Conservation (phyloP, 73 alveolate species). For the Paramecium primaurelia region DNA sequence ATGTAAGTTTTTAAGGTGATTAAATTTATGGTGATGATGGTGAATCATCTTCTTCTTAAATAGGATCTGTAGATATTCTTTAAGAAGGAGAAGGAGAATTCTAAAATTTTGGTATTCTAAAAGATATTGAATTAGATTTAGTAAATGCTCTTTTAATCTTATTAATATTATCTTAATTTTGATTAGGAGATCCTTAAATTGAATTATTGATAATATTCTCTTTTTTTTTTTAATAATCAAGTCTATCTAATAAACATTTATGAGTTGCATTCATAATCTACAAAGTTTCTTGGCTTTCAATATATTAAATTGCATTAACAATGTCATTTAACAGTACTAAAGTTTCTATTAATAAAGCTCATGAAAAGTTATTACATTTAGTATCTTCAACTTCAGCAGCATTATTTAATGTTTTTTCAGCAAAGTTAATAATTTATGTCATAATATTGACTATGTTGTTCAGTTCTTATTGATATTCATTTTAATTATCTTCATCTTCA, state of each 20-base stretch:
- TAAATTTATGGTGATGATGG: neutral
- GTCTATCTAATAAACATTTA: neutral
- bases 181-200: neutral
- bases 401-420: neutral
- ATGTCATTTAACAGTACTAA: conserved; percentile 11
- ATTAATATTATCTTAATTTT: neutral
- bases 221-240: neutral
- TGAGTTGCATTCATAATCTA: neutral
- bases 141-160: neutral
- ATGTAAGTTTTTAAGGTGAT: neutral
- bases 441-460: neutral
- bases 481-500: neutral
- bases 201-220: neutral
- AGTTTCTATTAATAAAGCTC: neutral
- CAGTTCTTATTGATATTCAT: neutral
- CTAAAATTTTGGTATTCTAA: neutral
- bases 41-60: conserved; percentile 2
- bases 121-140: conserved; percentile 29
- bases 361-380: neutral
- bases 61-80: neutral
- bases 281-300: neutral
- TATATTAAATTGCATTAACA: neutral
- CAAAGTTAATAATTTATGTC: conserved; percentile 5
- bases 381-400: conserved; percentile 6
- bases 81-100: neutral